phyloP scores from a whole-genome alignment of 2,329 filamentous ascomycete species.

The Botrytis byssoidea region DNA sequence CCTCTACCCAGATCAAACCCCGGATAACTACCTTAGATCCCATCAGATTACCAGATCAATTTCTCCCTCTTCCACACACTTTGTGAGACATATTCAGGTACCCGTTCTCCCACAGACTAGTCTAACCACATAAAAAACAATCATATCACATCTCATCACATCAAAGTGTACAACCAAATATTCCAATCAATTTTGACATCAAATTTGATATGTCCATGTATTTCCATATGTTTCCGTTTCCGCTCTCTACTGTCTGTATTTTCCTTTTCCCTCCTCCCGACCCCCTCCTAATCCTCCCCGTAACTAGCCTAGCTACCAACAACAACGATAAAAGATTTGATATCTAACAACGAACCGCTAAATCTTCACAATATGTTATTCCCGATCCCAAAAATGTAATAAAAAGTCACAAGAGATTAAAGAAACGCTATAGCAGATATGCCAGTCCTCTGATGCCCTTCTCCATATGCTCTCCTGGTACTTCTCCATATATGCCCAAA shows the following conservation, averaged over 20 bases:
- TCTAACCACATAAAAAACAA: no score
- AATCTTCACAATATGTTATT: neutral
- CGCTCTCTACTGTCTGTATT: neutral
- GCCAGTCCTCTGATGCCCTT: neutral
- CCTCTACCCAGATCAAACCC: no score
- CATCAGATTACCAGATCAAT: neutral
- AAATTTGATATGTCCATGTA: neutral
- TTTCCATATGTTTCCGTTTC: neutral
- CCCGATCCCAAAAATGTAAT: neutral
- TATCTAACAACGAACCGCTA: neutral
- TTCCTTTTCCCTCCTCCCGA: neutral
- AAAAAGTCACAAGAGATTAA: neutral
- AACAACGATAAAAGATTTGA: neutral
- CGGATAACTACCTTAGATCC: neutral
- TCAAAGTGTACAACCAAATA: neutral
- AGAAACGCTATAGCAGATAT: slow-evolving; percentile 9
- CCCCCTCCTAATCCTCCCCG: neutral
- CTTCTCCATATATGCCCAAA: neutral
- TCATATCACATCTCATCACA: neutral
- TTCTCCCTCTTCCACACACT: neutral
- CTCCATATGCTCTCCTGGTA: neutral
- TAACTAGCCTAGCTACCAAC: neutral
- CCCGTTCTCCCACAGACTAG: neutral
- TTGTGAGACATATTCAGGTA: neutral
- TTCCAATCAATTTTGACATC: neutral